Base-by-base conservation (phyloP, 495 filamentous ascomycete species). In the Rusavskia elegans region DNA sequence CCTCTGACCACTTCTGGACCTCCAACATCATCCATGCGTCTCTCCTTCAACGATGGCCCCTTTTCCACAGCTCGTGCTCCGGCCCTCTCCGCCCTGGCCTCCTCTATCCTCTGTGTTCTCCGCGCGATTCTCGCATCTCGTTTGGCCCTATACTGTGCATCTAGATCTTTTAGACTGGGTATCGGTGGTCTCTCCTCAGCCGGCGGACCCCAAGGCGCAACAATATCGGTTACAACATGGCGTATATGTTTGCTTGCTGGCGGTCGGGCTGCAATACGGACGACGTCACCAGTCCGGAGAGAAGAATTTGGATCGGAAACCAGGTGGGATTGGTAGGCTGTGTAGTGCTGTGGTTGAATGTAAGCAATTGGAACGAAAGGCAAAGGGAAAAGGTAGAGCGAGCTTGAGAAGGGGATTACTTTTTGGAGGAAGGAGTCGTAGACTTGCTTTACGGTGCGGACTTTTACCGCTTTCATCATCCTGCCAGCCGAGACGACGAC, bases 291-390 rank as follows among this genome's bases (percentile, higher is more conserved):
- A 32, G 68, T 64, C 40, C 77, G 74, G 48, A 83, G 67, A 16
- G 81, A 83, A 65, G 73, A 73, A 61, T 63, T 64, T n/a, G 82
- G 83, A 67, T 87, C 83, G 68, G 82, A 78, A 45, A 85, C 83
- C 35, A 85, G 75, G 63, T 67, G 53, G 35, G 55, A 56, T 21
- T 59, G 52, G 54, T 61, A 52, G 50, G 50, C 51, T 25, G 58
- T 54, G 59, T 68, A 74, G 53, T 69, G 61, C 71, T 73, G 56
- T 45, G 13, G 3, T 5, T 23, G 32, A 14, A 11, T 35, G 13
- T 35, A 1, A 35, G 32, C 32, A 35, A 35, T 14, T 35, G 13
- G 25, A 35, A 35, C 11, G 7, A 35, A 9, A 35, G 4, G 4
- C 2, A 35, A 35, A 10, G 32, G 9, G 9, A 1, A 6, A 13